A percentile compares a stretch with the other conserved stretches of the same genome.
Conservation (phyloP, 108 stramenopile genomes). For the Fistulifera pelliculosa region DNA sequence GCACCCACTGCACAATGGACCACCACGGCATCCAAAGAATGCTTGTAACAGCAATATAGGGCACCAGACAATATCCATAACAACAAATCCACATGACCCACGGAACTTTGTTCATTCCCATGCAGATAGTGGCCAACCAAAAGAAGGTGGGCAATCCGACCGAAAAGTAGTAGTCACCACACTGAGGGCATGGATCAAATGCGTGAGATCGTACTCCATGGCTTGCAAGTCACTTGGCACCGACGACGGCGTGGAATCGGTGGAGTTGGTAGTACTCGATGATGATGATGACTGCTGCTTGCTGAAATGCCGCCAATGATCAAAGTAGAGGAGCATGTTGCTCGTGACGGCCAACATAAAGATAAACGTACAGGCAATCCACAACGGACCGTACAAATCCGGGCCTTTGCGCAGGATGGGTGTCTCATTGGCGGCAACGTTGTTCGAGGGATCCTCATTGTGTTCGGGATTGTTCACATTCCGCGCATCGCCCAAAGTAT, state of each 20-base stretch:
- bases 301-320: neutral
- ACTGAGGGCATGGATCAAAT: conserved; percentile 49
- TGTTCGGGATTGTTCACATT: neutral
- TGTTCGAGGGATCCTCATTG: conserved; percentile 5
- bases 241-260: neutral
- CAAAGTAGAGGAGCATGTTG: conserved; percentile 4
- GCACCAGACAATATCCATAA: conserved; percentile 75
- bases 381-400: conserved; percentile 80
- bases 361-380: conserved; percentile 74
- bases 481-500: conserved; percentile 35
- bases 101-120: conserved; percentile 31
- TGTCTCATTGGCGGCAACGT: too few species aligned
- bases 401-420: conserved; percentile 40
- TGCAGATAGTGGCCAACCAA: conserved; percentile 44
- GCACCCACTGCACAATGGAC: conserved; percentile 41
- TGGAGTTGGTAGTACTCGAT: conserved; percentile 1
- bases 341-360: conserved; percentile 60
- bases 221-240: conserved; percentile 33
- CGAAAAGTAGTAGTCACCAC: conserved; percentile 38
- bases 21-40: conserved; percentile 46
- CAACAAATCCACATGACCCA: conserved; percentile 58
- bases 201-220: conserved; percentile 76
- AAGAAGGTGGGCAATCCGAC: conserved; percentile 42
- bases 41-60: conserved; percentile 52
- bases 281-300: neutral